These are phyloP conservation scores for Dothistroma septosporum DNA, from an alignment of 2,329 filamentous ascomycete genomes.

Conservation along the genomic window DNA sequence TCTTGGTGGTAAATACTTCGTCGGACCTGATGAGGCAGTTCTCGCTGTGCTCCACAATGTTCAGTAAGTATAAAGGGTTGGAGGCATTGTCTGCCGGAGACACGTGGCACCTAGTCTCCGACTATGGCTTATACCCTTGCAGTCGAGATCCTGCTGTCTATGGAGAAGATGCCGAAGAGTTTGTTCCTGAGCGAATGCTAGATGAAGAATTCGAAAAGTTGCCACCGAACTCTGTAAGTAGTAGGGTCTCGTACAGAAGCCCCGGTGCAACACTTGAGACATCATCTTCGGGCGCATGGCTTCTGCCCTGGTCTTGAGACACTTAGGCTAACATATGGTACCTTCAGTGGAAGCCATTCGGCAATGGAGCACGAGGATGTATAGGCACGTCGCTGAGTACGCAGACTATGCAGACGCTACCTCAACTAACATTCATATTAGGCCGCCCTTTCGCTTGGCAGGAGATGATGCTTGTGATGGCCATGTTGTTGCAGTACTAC, in stretches of 20 bases:
- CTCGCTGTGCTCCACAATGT: constrained; percentile 49
- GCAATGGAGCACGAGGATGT: constrained; percentile 65
- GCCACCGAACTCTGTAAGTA: constrained; percentile 24
- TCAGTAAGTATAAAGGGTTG: constrained; percentile 37
- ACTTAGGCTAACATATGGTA: no score
- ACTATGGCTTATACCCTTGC: no score
- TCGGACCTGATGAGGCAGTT: constrained; percentile 52
- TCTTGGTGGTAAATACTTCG: constrained; percentile 58
- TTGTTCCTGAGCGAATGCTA: constrained; percentile 68
- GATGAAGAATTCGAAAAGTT: constrained; percentile 59
- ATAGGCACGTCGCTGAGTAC: constrained; percentile 52
- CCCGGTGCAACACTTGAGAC: no score
- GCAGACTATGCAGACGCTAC: background rate
- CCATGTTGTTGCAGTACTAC: constrained; percentile 67
- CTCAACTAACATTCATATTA: background rate
- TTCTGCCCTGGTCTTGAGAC: no score
- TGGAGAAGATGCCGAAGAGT: constrained; percentile 61
- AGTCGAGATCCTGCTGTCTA: constrained; percentile 58
- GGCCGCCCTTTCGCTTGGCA: constrained; percentile 64
- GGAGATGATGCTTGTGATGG: constrained; percentile 60
- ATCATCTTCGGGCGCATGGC: no score
- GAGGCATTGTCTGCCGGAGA: no score
- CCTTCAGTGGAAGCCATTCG: constrained; percentile 54
- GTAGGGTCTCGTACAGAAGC: no score
- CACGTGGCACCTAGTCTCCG: no score